A percentile compares a stretch with the other conserved stretches of the same genome.
These are phyloP conservation scores for Mycena pura DNA, from an alignment of 768 basidiomycete species.

Conservation along the genomic window DNA sequence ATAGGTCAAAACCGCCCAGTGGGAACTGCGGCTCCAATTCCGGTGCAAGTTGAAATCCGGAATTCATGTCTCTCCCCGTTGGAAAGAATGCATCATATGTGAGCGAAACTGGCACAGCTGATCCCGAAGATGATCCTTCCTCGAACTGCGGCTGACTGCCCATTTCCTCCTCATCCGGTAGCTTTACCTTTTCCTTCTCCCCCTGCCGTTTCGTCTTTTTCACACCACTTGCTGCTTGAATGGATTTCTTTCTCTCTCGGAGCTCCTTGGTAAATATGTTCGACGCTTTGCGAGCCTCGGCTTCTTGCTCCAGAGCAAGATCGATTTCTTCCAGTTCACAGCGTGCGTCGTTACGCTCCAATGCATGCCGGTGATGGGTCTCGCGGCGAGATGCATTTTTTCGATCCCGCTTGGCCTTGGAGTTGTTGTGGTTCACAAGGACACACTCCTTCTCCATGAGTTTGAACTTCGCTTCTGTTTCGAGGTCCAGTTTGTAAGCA, in stretches of 20 bases:
- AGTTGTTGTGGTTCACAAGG: constrained; percentile 10
- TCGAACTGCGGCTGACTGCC: background rate
- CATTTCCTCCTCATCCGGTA: background rate
- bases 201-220: constrained; percentile 11
- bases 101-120: background rate
- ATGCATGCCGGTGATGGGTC: background rate
- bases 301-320: no score
- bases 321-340: constrained; percentile 10
- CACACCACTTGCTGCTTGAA: background rate
- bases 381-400: background rate
- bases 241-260: background rate
- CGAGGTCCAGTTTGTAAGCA: constrained; percentile 3
- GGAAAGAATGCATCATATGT: no score
- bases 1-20: no score
- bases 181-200: background rate
- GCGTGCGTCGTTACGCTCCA: background rate
- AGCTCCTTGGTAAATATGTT: background rate
- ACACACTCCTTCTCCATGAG: background rate
- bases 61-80: no score
- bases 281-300: background rate
- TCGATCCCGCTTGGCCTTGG: background rate
- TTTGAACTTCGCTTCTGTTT: background rate
- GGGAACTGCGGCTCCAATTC: no score
- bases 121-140: background rate
- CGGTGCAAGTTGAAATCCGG: no score